Evolutionary conservation across 306 rosid species (phyloP).

Genomic region (Dicorynia guianensis): DNA sequence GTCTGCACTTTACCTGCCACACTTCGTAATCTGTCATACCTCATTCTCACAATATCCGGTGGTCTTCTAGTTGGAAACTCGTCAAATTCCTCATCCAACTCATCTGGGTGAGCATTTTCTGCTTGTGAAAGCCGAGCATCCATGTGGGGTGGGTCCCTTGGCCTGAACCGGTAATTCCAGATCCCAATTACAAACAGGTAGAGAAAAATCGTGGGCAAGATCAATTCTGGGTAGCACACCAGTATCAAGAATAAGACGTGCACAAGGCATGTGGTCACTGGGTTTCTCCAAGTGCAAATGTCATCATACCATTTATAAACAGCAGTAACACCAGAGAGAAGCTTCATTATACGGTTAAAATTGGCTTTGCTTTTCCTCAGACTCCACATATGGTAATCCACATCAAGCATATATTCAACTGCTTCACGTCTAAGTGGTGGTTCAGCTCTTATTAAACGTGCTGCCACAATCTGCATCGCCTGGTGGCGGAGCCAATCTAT

Average conservation of each 20-base stretch:
- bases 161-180: slow-evolving; percentile 86
- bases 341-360: slow-evolving; percentile 74
- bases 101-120: slow-evolving; percentile 71
- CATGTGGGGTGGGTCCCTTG: slow-evolving; percentile 93
- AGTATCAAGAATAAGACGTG: slow-evolving; percentile 80
- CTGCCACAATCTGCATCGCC: slow-evolving; percentile 89
- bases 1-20: slow-evolving; percentile 88
- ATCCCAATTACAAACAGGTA: slow-evolving; percentile 84
- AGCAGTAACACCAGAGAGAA: slow-evolving; percentile 63
- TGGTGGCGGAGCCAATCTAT: slow-evolving; percentile 83
- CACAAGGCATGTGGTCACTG: slow-evolving; percentile 81
- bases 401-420: slow-evolving; percentile 94
- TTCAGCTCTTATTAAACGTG: slow-evolving; percentile 71
- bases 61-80: slow-evolving; percentile 67
- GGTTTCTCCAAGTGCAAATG: slow-evolving; percentile 92
- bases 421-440: slow-evolving; percentile 88
- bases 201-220: slow-evolving; percentile 86
- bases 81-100: slow-evolving; percentile 94
- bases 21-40: slow-evolving; percentile 87
- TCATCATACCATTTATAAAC: slow-evolving; percentile 73
- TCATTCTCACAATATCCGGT: slow-evolving; percentile 74
- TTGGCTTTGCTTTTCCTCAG: slow-evolving; percentile 93
- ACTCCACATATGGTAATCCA: slow-evolving; percentile 88
- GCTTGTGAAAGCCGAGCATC: slow-evolving; percentile 91
- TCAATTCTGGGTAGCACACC: slow-evolving; percentile 86